These are phyloP conservation scores for Tricholoma saponaceum DNA, from an alignment of 768 basidiomycete genomes.

Conservation along the genomic window DNA sequence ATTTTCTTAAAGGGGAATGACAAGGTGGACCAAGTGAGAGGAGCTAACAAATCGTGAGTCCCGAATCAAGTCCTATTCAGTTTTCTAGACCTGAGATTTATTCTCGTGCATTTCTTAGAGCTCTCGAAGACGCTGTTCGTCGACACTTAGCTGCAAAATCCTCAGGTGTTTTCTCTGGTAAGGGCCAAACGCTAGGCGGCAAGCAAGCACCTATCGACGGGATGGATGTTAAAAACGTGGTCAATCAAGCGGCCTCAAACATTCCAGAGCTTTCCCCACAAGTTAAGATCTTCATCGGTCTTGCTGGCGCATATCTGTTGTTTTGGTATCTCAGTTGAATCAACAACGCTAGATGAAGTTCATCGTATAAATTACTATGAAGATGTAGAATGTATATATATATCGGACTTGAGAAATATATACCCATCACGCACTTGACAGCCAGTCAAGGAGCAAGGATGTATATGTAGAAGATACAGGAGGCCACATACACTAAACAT, in stretches of 20 bases:
- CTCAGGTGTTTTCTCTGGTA: conserved; percentile 57
- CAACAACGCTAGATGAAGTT: not conserved
- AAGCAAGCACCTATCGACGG: conserved; percentile 32
- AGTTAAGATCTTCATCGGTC: conserved; percentile 56
- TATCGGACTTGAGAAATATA: not conserved
- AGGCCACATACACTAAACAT: not conserved
- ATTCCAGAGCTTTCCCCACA: conserved; percentile 61
- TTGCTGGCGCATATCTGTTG: conserved; percentile 61
- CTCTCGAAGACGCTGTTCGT: conserved; percentile 53
- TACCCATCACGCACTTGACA: not conserved
- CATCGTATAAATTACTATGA: not conserved
- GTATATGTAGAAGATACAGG: not conserved
- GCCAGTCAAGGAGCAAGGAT: not conserved
- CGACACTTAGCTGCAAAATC: conserved; percentile 43
- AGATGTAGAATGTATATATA: not conserved
- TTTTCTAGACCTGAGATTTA: not conserved
- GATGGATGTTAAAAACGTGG: conserved; percentile 27
- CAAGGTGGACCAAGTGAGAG: conserved; percentile 69
- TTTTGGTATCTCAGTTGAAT: conserved; percentile 46
- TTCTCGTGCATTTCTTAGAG: conserved; percentile 34
- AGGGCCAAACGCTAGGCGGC: conserved; percentile 70
- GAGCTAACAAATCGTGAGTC: conserved; percentile 63
- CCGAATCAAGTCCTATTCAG: not conserved
- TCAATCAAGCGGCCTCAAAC: conserved; percentile 28
- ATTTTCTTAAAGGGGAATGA: conserved; percentile 65